phyloP scores from a whole-genome alignment of 1,284 basidiomycete species.

The Grifola frondosa region DNA sequence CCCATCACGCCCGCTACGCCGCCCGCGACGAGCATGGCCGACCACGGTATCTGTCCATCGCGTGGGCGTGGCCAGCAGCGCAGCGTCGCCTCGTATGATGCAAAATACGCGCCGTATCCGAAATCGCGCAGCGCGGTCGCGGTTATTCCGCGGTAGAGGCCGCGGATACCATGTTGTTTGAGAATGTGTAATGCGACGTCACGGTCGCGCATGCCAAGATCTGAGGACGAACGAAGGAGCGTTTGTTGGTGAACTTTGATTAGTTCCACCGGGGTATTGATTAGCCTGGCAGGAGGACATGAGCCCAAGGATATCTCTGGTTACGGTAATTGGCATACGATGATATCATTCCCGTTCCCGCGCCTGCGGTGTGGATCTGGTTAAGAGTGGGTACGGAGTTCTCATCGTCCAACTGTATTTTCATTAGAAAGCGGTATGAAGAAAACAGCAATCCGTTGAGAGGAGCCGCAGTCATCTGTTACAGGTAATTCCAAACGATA shows the following conservation, averaged over 20 bases:
- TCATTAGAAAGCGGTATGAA: constrained; percentile 70
- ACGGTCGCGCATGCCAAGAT: constrained; percentile 23
- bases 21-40: constrained; percentile 71
- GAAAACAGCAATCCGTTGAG: constrained; percentile 78
- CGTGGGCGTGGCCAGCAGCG: constrained; percentile 48
- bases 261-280: constrained; percentile 82
- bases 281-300: constrained; percentile 52
- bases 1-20: constrained; percentile 72
- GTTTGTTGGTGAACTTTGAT: constrained; percentile 83
- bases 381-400: constrained; percentile 54
- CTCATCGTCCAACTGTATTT: constrained; percentile 48
- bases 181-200: constrained; percentile 57
- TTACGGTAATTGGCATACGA: constrained; percentile 51
- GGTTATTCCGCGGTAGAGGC: constrained; percentile 75
- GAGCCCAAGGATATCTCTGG: neutral
- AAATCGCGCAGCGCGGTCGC: constrained; percentile 74
- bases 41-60: constrained; percentile 44
- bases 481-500: neutral
- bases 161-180: constrained; percentile 54
- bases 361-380: constrained; percentile 76
- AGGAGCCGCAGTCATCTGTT: constrained; percentile 63
- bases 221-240: constrained; percentile 11
- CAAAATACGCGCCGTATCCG: constrained; percentile 84
- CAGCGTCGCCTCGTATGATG: constrained; percentile 77
- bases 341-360: constrained; percentile 72